Conservation (phyloP, 192 early-diverging fungal genomes). For the Entophlyctis helioformis region DNA sequence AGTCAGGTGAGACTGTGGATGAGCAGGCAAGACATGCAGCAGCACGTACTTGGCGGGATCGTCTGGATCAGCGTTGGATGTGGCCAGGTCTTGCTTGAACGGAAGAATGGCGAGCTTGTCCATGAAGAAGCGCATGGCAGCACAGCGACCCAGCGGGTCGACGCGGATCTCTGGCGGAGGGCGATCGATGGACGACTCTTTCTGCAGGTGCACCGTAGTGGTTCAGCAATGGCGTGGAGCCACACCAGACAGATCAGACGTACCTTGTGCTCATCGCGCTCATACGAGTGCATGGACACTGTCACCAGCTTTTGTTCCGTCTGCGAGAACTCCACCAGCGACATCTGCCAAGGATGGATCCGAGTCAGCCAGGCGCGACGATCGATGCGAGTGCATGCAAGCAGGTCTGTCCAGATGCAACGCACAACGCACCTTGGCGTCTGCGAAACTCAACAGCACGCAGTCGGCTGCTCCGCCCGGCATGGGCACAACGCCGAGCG, state of each 20-base stretch:
- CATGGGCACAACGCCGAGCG: slow-evolving; percentile 61
- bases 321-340: slow-evolving; percentile 73
- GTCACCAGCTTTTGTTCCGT: slow-evolving; percentile 68
- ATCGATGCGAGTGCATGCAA: not conserved
- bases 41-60: slow-evolving; percentile 36
- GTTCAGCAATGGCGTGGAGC: no score
- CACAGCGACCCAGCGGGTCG: slow-evolving; percentile 84
- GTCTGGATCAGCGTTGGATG: slow-evolving; percentile 37
- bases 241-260: not conserved
- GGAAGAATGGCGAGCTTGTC: slow-evolving; percentile 86
- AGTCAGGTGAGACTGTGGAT: not conserved
- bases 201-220: slow-evolving; percentile 13
- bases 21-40: not conserved
- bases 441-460: slow-evolving; percentile 62
- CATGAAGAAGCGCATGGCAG: slow-evolving; percentile 74
- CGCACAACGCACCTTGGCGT: slow-evolving; percentile 57
- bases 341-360: no score
- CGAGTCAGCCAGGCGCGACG: not conserved
- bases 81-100: slow-evolving; percentile 53
- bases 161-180: slow-evolving; percentile 51
- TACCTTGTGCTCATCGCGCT: slow-evolving; percentile 79
- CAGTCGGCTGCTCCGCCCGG: slow-evolving; percentile 57
- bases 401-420: slow-evolving; percentile 1
- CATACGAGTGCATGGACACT: slow-evolving; percentile 94
- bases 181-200: slow-evolving; percentile 54